Base-by-base conservation (phyloP, 2,329 filamentous ascomycete genomes). In the Alternaria ethzedia region DNA sequence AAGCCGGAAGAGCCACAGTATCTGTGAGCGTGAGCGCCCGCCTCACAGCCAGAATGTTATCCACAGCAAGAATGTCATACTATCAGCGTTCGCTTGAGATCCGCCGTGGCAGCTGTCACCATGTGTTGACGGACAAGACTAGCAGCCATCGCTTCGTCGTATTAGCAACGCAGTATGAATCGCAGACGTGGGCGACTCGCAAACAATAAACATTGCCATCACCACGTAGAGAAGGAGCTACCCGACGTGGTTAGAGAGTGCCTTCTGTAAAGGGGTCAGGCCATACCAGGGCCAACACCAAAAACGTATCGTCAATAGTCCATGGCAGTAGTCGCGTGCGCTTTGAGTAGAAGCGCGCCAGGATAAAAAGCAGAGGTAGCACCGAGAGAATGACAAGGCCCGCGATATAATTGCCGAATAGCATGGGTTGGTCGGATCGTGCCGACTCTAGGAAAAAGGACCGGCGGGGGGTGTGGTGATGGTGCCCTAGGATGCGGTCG, bases 1-100 rank as follows among this genome's bases (percentile, higher is more conserved):
- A 26, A 70, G 70, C 30, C 68, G 64, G 23, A 68, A 62, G 20
- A 70, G 43, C 71, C 72, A 75, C 10, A 73, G 61, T 8, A 76
- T 51, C 71, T 75, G 44, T 9, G 36, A n/a, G 12, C 5, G 47
- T 70, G 9, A 72, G 64, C 20, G 30, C 30, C 30, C 30, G 30
- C 30, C 30, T 32, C 12, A 32, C 30, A 15, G 30, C 30, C 30
- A 32, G 30, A 32, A 32, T 32, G 30, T 32, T 32, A 32, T 32
- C 30, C 30, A 32, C 30, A 32, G 30, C 30, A 32, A 32, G 6
- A 32, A 7, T 32, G 30, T 32, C 30, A 32, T 32, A 74, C 71
- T n/a, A 70, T 54, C 20, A 72, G 61, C 10, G 68, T 71, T 20
- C 21, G 59, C 45, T 63, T 51, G 12, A 71, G 28, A 17, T 72